Evolutionary conservation across 2,329 filamentous ascomycete species (phyloP).

Genomic region (Xylaria sp.): DNA sequence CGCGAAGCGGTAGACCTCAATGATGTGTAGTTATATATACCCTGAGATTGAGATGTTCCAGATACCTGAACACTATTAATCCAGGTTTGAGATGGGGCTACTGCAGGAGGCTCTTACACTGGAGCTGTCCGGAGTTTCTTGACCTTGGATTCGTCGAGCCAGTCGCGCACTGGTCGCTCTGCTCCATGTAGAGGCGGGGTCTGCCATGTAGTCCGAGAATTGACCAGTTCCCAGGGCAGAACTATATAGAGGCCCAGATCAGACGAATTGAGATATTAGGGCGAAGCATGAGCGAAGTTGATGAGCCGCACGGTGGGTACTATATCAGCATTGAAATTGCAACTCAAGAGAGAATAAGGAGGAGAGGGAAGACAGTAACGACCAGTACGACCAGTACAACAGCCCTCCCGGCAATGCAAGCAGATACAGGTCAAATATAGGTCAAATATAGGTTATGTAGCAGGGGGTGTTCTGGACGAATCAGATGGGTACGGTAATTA

Average conservation of each 20-base stretch:
- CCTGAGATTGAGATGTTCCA: neutral
- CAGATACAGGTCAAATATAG: neutral
- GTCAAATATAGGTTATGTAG: neutral
- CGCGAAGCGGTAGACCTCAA: constrained; percentile 51
- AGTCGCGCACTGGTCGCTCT: neutral
- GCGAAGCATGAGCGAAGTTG: neutral
- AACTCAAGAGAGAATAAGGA: neutral
- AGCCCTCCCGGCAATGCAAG: neutral
- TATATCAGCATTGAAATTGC: neutral
- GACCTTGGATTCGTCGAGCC: neutral
- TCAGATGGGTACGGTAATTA: neutral
- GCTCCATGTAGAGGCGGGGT: neutral
- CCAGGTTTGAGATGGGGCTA: neutral
- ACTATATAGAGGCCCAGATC: neutral
- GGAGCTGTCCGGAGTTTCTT: neutral
- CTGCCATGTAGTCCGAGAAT: neutral
- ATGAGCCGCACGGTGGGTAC: neutral
- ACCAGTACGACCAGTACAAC: no score
- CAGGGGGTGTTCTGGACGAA: neutral
- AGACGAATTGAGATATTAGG: no score
- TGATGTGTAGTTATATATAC: neutral
- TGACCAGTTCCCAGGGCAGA: neutral
- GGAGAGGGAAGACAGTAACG: neutral
- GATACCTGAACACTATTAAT: neutral
- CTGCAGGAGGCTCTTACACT: neutral